Conservation (phyloP, 2,329 filamentous ascomycete genomes). For the Septoria petroselini region DNA sequence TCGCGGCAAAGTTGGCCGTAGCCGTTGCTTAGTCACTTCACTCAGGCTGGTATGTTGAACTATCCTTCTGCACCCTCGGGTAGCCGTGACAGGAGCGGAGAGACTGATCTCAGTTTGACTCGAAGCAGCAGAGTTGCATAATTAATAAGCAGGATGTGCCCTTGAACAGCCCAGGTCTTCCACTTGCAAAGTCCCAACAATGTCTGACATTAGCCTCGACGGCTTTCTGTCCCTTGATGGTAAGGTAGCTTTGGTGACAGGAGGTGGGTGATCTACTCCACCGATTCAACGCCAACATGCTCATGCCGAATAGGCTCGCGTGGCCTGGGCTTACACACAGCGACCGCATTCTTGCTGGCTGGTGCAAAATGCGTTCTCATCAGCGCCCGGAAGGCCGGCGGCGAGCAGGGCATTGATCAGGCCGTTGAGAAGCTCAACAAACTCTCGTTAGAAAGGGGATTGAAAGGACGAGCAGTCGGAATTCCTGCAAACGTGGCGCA, state of each 20-base stretch:
- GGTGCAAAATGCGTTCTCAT: constrained; percentile 87
- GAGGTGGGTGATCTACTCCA: constrained; percentile 59
- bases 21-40: not conserved
- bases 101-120: not conserved
- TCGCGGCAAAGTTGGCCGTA: constrained; percentile 5
- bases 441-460: constrained; percentile 59
- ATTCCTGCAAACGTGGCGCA: constrained; percentile 76
- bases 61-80: constrained; percentile 5
- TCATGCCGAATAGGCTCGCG: constrained; percentile 52
- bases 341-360: constrained; percentile 69
- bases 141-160: not conserved
- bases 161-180: not conserved
- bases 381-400: constrained; percentile 74
- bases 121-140: constrained; percentile 6
- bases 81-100: constrained; percentile 1
- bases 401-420: constrained; percentile 64
- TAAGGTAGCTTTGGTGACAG: constrained; percentile 79
- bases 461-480: constrained; percentile 66
- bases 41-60: constrained; percentile 8
- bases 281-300: constrained; percentile 16
- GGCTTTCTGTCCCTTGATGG: constrained; percentile 83
- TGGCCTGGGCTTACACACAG: constrained; percentile 74
- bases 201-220: constrained; percentile 59
- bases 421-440: constrained; percentile 76
- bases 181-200: not conserved